These are phyloP conservation scores for Xylariaceae sp. DNA, from an alignment of 2,329 filamentous ascomycete species.

Conservation along the genomic window DNA sequence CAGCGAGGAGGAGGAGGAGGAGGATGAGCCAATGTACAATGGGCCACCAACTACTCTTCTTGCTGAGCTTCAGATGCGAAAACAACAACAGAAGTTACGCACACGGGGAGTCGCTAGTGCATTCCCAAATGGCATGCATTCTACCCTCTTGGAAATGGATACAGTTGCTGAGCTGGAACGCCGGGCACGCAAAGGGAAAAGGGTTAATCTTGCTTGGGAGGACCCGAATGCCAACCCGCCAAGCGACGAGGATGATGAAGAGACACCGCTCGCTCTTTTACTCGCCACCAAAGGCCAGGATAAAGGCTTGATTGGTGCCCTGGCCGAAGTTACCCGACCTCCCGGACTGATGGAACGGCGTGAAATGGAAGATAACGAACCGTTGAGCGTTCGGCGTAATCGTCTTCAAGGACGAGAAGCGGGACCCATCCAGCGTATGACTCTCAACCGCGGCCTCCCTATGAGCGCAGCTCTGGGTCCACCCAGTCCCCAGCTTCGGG, in stretches of 20 bases:
- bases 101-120: conserved; percentile 70
- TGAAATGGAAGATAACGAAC: conserved; percentile 91
- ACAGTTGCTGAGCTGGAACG: conserved; percentile 86
- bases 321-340: conserved; percentile 66
- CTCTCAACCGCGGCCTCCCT: conserved; percentile 44
- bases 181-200: conserved; percentile 74
- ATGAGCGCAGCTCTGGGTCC: conserved; percentile 36
- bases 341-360: conserved; percentile 80
- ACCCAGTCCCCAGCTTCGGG: conserved; percentile 42
- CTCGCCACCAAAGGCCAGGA: conserved; percentile 68
- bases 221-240: conserved; percentile 38
- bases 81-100: conserved; percentile 83
- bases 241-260: conserved; percentile 49
- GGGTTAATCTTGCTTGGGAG: conserved; percentile 91
- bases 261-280: conserved; percentile 86
- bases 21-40: conserved; percentile 60
- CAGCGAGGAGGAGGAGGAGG: conserved; percentile 47
- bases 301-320: conserved; percentile 52
- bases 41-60: conserved; percentile 88
- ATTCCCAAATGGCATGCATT: conserved; percentile 81
- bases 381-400: conserved; percentile 77
- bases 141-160: conserved; percentile 88
- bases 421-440: conserved; percentile 51
- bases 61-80: conserved; percentile 89
- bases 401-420: conserved; percentile 71